Base-by-base conservation (phyloP, 106 monocot species). In the Platanthera zijinensis region DNA sequence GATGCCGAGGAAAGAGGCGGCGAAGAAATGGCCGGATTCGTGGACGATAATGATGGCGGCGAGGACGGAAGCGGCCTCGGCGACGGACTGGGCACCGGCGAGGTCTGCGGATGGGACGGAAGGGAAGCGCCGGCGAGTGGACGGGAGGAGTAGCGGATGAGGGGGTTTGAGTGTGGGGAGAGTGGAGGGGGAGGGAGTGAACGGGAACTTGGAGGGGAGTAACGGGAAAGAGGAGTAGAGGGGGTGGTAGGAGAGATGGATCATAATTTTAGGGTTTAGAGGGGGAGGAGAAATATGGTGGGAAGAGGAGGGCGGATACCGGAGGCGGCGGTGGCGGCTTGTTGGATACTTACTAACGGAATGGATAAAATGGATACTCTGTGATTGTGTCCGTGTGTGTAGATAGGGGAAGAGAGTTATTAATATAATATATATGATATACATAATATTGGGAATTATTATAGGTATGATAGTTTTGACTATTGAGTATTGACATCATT, bases 21-120 rank as follows among this genome's bases (percentile, higher is more conserved):
- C 96, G 74, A 87, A 73, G 87, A 93, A 96, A 84, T 96, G 96
- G 76, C 96, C 93, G 51, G 84, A 79, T 81, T 96, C 96, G 86
- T 96, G 96, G 75, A 93, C 96, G 59, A 93, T 11, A 70, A 96
- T 80, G 81, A 96, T 96, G 69, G 89, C 85, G 54, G 90, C 89
- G 64, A 93, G 96, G 22, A 96, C 90, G 73, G 93, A 81, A 67
- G 89, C 72, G 48, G 92, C 96, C 76, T 90, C 80, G 46, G 76
- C n/a, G 32, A 96, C 92, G 32, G 92, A 83, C 48, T 84, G 80
- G 48, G 78, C 8, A 69, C 51, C 71, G 14, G 69, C 19, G 10
- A 62, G 56, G 25, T 80, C 74, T 8, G 76, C 56, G 48, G 51
- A n/a, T 5, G 49, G 32, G 68, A 12, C 52, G 50, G 50, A 77